Evolutionary conservation across 1,284 basidiomycete genomes (phyloP), one percentile per base, ranked within the genome.

Genomic region (Coniferiporia weirii): DNA sequence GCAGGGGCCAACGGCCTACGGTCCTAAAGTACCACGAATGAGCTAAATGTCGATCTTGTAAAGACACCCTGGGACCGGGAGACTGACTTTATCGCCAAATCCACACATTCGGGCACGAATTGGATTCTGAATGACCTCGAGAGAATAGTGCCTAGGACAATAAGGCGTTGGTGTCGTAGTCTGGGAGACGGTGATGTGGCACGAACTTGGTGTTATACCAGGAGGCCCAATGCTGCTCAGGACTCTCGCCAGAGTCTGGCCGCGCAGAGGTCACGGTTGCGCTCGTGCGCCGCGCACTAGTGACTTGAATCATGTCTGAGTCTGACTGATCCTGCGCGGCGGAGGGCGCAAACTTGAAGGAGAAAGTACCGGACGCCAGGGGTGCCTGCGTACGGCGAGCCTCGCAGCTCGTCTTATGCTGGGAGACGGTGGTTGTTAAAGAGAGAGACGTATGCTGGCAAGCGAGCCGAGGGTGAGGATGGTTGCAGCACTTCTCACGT

Each of bases 71-170:
- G 9, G 17, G 17, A 17, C 34, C 46, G 35, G n/a, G 36, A 19
- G 19, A 71, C 76, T 59, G 63, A 93, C 93, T 79, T 95, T 95
- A 77, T 95, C 93, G 55, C 93, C 93, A 72, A 95, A 95, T 3
- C 93, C 93, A 72, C 93, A 95, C 84, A 95, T 95, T 65, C 93
- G 83, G 40, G 93, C 93, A 48, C 93, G 82, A 52, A 92, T 73
- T 38, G 93, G 93, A 66, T 95, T 84, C 69, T 96, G 93, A 4
- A 91, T 82, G 64, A 95, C 83, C 65, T 91, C 85, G 44, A 95
- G 79, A 10, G 86, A 83, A 71, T 93, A 95, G 66, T 87, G 78
- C 68, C 92, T 93, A 69, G 10, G 12, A 38, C 34, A 38, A 54
- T 36, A 27, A 13, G 36, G 34, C 17, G n/a, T 34, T n/a, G 34